Conservation (phyloP, 2,329 filamentous ascomycete genomes). For the Sporothrix euskadiensis region DNA sequence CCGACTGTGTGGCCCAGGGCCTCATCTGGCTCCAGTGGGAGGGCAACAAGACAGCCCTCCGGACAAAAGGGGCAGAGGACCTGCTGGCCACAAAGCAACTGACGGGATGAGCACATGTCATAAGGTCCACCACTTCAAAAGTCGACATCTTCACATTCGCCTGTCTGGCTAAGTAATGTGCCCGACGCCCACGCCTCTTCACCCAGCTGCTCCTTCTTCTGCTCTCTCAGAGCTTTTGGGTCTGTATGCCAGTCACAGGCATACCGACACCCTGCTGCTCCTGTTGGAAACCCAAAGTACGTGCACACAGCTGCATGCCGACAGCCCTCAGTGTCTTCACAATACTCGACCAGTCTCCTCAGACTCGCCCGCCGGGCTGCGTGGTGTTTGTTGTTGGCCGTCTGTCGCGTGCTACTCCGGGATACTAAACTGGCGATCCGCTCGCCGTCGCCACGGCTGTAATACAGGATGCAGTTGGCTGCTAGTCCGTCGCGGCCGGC, state of each 20-base stretch:
- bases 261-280: constrained; percentile 62
- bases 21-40: constrained; percentile 78
- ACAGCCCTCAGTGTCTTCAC: constrained; percentile 72
- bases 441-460: constrained; percentile 83
- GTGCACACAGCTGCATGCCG: constrained; percentile 72
- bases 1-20: constrained; percentile 76
- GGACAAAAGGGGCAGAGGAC: constrained; percentile 38
- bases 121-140: neutral
- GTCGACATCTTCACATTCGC: neutral
- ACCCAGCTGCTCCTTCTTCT: constrained; percentile 58
- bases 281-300: constrained; percentile 70
- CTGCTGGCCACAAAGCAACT: constrained; percentile 22
- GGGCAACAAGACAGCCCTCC: constrained; percentile 50
- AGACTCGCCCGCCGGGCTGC: constrained; percentile 60
- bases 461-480: constrained; percentile 84
- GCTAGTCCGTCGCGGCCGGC: constrained; percentile 89
- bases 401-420: constrained; percentile 43
- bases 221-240: constrained; percentile 54
- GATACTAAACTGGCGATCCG: constrained; percentile 61
- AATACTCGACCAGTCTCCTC: constrained; percentile 72
- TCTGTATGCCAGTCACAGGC: constrained; percentile 82
- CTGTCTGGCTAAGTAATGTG: neutral
- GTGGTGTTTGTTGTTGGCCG: constrained; percentile 46
- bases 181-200: constrained; percentile 56
- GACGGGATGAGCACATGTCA: neutral